phyloP scores from a whole-genome alignment of 2,329 filamentous ascomycete species.

The Fusarium brevicatenulatum region DNA sequence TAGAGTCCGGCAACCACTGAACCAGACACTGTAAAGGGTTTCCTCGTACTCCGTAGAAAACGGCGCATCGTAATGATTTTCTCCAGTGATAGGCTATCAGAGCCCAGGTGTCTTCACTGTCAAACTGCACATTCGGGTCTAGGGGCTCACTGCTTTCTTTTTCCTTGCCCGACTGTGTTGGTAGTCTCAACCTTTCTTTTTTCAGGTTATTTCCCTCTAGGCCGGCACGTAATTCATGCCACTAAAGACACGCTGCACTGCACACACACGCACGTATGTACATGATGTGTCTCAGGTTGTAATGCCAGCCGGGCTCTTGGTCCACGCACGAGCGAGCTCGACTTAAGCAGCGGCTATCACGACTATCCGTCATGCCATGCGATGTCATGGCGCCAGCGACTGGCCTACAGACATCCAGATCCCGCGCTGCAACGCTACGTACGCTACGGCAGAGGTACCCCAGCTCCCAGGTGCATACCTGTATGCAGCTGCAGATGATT shows the following conservation, averaged over 20 bases:
- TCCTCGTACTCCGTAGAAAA: background rate
- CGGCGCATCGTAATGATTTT: no score
- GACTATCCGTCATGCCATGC: background rate
- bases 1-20: background rate
- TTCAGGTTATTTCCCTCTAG: constrained; percentile 7
- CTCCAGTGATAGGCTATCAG: background rate
- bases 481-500: constrained; percentile 16
- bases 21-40: background rate
- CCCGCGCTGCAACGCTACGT: constrained; percentile 28
- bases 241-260: constrained; percentile 1
- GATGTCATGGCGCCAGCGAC: background rate
- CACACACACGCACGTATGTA: constrained; percentile 8
- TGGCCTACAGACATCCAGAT: constrained; percentile 19
- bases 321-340: background rate
- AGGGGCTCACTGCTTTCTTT: constrained; percentile 20
- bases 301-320: constrained; percentile 17
- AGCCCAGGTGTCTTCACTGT: background rate
- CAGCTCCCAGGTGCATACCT: constrained; percentile 7
- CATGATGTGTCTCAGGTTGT: constrained; percentile 24
- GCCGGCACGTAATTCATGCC: constrained; percentile 19
- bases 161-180: constrained; percentile 14
- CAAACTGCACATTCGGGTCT: background rate
- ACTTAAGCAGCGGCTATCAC: constrained; percentile 1
- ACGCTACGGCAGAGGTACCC: constrained; percentile 19
- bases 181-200: constrained; percentile 19